Base-by-base conservation (phyloP, 768 basidiomycete genomes). In the Filobasidium floriforme region DNA sequence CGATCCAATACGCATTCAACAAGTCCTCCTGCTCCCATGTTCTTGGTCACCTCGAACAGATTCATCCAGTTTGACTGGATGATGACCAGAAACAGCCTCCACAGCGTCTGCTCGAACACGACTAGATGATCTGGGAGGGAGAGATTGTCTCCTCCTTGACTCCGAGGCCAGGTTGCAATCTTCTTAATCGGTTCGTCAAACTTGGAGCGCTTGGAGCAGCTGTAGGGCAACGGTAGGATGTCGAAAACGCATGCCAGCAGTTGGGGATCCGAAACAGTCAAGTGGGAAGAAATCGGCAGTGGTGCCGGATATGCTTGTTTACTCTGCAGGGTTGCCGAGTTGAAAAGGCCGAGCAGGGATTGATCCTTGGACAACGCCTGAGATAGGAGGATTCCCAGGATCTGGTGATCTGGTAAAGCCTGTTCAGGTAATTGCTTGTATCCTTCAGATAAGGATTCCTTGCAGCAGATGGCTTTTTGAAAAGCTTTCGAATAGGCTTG, bases 311-410 rank as follows among this genome's bases (percentile, higher is more conserved):
- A 66, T 54, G 62, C n/a, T 59, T 51, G 12, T 57, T 66, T 10
- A 60, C 51, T 22, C 62, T 41, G 11, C 43, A 40, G 7, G 40
- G 52, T n/a, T 41, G 2, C 28, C 52, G 41, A 24, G 19, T 59
- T 32, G 55, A 74, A 73, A 12, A 76, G 62, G 18, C 64, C 66
- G 5, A 73, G 29, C 43, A 76, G 66, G 11, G 71, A 69, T 54
- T 75, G 72, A 60, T 77, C 74, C 63, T 71, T 69, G 59, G 67
- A 69, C 60, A 75, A 70, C n/a, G 75, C 73, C 57, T 71, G 69
- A 0, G 76, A 69, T 61, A 76, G 65, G 0, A 77, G 70, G 10
- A 71, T 54, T 19, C 75, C 70, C 14, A 77, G 62, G 12, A 75
- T 65, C 32, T 63, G 32, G 32, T 37, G 32, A 37, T 37, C 32